Percentiles rank a stretch among this genome's conserved stretches.
These are phyloP conservation scores for Nannochloropsis salina DNA, from an alignment of 108 stramenopile species.

Conservation along the genomic window DNA sequence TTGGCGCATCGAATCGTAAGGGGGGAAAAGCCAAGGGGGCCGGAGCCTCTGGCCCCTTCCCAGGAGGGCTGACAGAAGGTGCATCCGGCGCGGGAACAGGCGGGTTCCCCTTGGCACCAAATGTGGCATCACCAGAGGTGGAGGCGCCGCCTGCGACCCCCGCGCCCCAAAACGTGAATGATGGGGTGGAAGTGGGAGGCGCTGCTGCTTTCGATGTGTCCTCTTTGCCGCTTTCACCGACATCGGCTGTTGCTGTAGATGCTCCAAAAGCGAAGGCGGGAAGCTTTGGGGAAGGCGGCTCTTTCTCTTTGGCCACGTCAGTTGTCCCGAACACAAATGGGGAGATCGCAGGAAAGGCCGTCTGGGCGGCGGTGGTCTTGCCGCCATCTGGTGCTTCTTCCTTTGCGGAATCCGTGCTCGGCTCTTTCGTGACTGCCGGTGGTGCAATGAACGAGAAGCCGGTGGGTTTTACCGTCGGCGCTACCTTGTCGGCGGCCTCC, in stretches of 20 bases:
- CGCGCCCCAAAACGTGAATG: not conserved
- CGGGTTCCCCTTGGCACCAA: not conserved
- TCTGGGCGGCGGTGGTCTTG: not conserved
- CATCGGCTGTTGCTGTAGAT: not conserved
- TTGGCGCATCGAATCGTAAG: not conserved
- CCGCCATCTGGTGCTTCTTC: not conserved
- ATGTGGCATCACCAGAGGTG: not conserved
- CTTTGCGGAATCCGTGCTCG: not conserved
- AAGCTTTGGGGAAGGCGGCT: not conserved
- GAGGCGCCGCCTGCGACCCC: not conserved
- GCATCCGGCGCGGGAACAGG: not conserved
- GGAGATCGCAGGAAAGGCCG: not conserved
- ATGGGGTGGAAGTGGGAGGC: not conserved
- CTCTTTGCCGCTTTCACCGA: not conserved
- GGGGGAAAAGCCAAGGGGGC: not conserved
- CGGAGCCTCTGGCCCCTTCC: not conserved
- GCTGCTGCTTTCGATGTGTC: not conserved
- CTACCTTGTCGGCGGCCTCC: not conserved
- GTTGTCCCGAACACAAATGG: not conserved
- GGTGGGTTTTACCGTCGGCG: not conserved
- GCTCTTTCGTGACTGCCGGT: not conserved
- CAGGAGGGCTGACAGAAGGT: not conserved
- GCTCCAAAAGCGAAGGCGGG: not conserved
- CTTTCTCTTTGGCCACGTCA: not conserved
- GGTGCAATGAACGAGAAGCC: not conserved